Evolutionary conservation across 495 filamentous ascomycete species (phyloP).

Genomic region (Hyphodiscus hymeniophilus): DNA sequence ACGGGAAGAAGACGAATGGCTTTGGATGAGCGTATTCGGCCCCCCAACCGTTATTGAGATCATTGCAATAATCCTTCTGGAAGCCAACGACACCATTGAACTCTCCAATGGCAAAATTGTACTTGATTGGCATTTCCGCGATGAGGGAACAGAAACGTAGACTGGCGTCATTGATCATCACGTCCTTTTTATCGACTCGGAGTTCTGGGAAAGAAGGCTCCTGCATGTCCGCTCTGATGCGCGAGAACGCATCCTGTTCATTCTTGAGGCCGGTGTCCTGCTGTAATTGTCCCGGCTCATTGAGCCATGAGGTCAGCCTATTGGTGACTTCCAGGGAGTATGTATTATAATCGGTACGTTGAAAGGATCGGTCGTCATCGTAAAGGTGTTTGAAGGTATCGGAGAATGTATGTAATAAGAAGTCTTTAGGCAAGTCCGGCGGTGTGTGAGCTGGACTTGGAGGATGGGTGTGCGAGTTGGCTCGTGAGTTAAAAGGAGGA

Average conservation of each 20-base stretch:
- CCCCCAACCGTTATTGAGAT: conserved; percentile 67
- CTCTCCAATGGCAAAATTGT: conserved; percentile 70
- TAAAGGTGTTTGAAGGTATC: conserved; percentile 63
- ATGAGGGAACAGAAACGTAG: conserved; percentile 68
- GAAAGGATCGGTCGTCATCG: conserved; percentile 50
- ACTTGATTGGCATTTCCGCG: conserved; percentile 45
- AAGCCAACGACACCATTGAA: conserved; percentile 80
- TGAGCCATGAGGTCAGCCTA: conserved; percentile 64
- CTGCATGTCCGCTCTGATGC: conserved; percentile 24
- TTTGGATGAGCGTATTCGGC: conserved; percentile 65
- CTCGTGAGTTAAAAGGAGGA: conserved; percentile 31
- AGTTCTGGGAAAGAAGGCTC: conserved; percentile 30
- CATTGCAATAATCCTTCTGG: conserved; percentile 65
- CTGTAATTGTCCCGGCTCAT: conserved; percentile 44
- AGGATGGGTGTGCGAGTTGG: conserved; percentile 36
- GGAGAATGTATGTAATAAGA: conserved; percentile 57
- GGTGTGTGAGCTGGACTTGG: conserved; percentile 48
- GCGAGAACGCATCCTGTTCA: conserved; percentile 41
- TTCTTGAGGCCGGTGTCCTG: conserved; percentile 34
- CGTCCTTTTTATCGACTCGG: conserved; percentile 36
- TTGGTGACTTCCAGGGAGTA: conserved; percentile 61
- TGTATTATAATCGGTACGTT: conserved; percentile 41
- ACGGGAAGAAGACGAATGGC: conserved; percentile 80
- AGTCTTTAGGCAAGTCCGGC: conserved; percentile 44
- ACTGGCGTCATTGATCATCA: conserved; percentile 31